Evolutionary conservation across 306 rosid species (phyloP).

Genomic region (Pyrus pyrifolia): DNA sequence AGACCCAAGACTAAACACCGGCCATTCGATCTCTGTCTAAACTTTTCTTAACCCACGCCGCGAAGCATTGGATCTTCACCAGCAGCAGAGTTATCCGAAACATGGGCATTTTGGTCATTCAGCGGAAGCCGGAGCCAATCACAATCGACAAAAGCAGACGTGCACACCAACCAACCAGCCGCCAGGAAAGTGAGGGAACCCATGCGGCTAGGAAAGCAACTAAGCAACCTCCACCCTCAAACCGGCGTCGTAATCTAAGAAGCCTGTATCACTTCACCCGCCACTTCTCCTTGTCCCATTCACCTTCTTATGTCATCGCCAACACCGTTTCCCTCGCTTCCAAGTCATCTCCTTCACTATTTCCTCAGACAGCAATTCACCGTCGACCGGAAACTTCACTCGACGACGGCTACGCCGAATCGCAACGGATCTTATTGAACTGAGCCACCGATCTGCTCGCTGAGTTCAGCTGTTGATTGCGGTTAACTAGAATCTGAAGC

Average conservation of each 20-base stretch:
- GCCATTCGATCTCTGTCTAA: not conserved
- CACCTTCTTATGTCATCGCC: conserved; percentile 6
- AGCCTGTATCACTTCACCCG: not conserved
- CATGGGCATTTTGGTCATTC: not conserved
- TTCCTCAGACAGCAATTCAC: not conserved
- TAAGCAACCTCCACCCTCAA: not conserved
- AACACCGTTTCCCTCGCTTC: not conserved
- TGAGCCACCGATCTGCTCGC: conserved; percentile 5
- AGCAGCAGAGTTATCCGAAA: not conserved
- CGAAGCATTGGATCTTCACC: not conserved
- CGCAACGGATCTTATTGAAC: conserved; percentile 10
- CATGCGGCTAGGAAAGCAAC: not conserved
- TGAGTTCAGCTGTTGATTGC: not conserved
- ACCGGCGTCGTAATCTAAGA: conserved; percentile 25
- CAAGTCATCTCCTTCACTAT: not conserved
- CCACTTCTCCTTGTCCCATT: conserved; percentile 6
- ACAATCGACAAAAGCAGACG: conserved; percentile 1
- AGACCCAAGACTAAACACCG: not conserved
- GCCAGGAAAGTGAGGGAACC: conserved; percentile 6
- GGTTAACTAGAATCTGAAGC: not conserved
- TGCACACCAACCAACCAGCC: not conserved
- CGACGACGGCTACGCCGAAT: conserved; percentile 8
- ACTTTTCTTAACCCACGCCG: not conserved
- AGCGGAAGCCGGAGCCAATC: not conserved
- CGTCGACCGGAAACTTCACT: conserved; percentile 12